Evolutionary conservation across 1,139 yeast species (phyloP), one percentile per base, ranked within the genome.

Genomic region (Lodderomyces margitis): DNA sequence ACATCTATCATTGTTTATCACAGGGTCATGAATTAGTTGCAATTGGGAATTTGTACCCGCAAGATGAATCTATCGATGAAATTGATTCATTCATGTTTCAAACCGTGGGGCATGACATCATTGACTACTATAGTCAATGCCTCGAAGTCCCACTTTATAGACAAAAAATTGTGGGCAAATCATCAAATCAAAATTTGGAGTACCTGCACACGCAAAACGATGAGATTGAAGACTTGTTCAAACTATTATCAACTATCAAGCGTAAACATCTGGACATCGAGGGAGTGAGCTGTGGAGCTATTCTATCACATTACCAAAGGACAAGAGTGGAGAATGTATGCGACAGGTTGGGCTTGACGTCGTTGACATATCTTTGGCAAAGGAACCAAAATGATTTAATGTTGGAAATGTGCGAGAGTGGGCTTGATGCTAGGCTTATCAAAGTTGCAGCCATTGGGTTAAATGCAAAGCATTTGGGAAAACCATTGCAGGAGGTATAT

Each of bases 51-150:
- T 63, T 92, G 45, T 80, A 81, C 54, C 98, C 98, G 2, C 68
- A 70, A 7, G 58, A 62, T 16, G 47, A 51, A 14, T 62, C 62
- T 15, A 51, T 56, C 12, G 78, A 75, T 50, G 98, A 92, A 59
- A 68, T 92, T 45, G 97, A 92, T 62, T 87, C 96, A 42, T 92
- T 85, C 59, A 92, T 92, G 98, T 92, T 87, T 62, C 98, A 92
- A 62, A 92, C 98, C 0, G 98, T 92, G n/a, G 98, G 98, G 0
- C 94, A 86, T 59, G 88, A 85, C 51, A 79, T 87, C 3, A 73
- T 92, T 4, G 74, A 77, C 0, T 62, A 68, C 43, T 88, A 89
- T 55, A 68, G 78, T 2, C 71, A 83, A 46, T 87, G 96, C 53
- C 65, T 87, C 36, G 89, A 79, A 5, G 80, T 87, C 1, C 98